A percentile compares a stretch with the other conserved stretches of the same genome.
Conservation (phyloP, 495 filamentous ascomycete species). For the Neurospora sp. region DNA sequence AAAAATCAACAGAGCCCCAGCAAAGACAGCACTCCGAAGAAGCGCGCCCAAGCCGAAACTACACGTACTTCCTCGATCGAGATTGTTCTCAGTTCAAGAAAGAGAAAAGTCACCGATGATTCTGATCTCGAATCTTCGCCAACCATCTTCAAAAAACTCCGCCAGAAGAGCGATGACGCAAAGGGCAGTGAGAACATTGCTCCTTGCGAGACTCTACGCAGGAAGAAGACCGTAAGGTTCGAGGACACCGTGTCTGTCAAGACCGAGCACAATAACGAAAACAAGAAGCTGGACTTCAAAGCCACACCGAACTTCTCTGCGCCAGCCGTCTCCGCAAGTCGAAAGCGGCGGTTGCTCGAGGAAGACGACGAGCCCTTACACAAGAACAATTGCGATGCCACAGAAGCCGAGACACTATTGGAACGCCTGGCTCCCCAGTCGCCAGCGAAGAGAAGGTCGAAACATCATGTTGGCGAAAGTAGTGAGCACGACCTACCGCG, state of each 20-base stretch:
- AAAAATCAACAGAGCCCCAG: slow-evolving; percentile 20
- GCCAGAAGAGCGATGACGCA: slow-evolving; percentile 7
- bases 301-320: neutral
- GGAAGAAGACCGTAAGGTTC: slow-evolving; percentile 23
- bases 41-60: slow-evolving; percentile 6
- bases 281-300: neutral
- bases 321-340: slow-evolving; percentile 5
- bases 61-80: slow-evolving; percentile 20
- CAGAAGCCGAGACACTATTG: slow-evolving; percentile 23
- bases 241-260: slow-evolving; percentile 7
- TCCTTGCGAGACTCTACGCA: slow-evolving; percentile 2
- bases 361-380: slow-evolving; percentile 4
- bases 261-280: neutral
- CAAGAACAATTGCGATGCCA: neutral
- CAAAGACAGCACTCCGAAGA: slow-evolving; percentile 19
- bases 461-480: neutral
- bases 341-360: slow-evolving; percentile 13
- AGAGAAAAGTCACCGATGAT: slow-evolving; percentile 22
- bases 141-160: slow-evolving; percentile 16
- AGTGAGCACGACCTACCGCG: slow-evolving; percentile 28
- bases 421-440: slow-evolving; percentile 31
- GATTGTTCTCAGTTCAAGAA: slow-evolving; percentile 20
- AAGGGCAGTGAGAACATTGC: neutral
- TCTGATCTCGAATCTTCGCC: neutral
- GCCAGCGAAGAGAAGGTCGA: slow-evolving; percentile 13